phyloP scores from a whole-genome alignment of 371 early-diverging fungal species.

The Rhizopus delemar region DNA sequence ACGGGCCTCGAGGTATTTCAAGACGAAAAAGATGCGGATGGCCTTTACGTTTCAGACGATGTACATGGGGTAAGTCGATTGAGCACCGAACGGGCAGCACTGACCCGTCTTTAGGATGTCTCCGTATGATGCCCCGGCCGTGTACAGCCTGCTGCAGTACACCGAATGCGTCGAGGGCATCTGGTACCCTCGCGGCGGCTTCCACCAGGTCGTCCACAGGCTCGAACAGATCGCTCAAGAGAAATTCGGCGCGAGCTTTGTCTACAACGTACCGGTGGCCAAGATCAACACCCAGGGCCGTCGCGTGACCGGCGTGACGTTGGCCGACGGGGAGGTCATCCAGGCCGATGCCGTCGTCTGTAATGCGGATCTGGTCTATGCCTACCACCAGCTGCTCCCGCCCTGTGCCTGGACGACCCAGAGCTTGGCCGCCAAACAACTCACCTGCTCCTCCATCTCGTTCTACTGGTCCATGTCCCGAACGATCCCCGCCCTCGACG shows the following conservation, averaged over 20 bases:
- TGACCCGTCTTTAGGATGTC: conserved; percentile 49
- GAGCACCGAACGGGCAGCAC: no score
- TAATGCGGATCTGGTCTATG: conserved; percentile 65
- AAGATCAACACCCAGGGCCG: conserved; percentile 44
- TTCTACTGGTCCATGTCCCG: conserved; percentile 65
- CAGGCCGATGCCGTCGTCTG: conserved; percentile 64
- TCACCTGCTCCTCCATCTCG: conserved; percentile 61
- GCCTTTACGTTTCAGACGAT: conserved; percentile 69
- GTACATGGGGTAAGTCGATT: conserved; percentile 62
- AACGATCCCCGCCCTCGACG: conserved; percentile 52
- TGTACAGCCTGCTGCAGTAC: conserved; percentile 63
- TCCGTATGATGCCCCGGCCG: conserved; percentile 68
- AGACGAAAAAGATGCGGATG: conserved; percentile 58
- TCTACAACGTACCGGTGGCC: conserved; percentile 48
- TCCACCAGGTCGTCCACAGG: conserved; percentile 56
- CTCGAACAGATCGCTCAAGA: conserved; percentile 52
- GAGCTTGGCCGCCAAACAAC: conserved; percentile 44
- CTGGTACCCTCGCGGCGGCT: conserved; percentile 69
- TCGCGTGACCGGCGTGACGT: conserved; percentile 53
- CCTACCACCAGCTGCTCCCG: conserved; percentile 60
- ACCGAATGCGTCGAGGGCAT: conserved; percentile 68
- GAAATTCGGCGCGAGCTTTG: conserved; percentile 52
- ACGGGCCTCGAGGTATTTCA: conserved; percentile 55
- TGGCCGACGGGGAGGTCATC: conserved; percentile 49
- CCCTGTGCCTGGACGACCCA: conserved; percentile 46